Base-by-base conservation (phyloP, 495 filamentous ascomycete species). In the Hyaloscypha hepaticicola region DNA sequence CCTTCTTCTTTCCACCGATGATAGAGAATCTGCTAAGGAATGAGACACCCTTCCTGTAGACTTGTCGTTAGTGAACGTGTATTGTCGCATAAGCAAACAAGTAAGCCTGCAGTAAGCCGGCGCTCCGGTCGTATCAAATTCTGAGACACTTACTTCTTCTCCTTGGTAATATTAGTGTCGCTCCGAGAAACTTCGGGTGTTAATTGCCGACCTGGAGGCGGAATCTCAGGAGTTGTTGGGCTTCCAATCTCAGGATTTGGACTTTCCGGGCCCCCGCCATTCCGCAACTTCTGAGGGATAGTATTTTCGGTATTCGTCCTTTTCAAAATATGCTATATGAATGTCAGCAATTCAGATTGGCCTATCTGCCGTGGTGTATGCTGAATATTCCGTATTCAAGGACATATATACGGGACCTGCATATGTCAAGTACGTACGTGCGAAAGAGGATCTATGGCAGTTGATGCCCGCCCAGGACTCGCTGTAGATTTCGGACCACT, bases 1-100 rank as follows among this genome's bases (percentile, higher is more conserved):
- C 86, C 70, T 87, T 90, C 75, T 89, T 93, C 77, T 89, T 94
- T 58, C 82, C 82, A 24, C 88, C 86, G 67, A 93, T 93, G 67
- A 98, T 90, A 67, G 76, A 79, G 28, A 85, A 74, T 48, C 92
- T 88, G 77, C 93, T 96, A 51, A 99, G 83, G 72, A 99, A 96
- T 16, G 92, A 96, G 29, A 89, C 87, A 6, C 90, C 90, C 77
- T 93, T 96, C 77, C 88, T 96, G 65, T 33, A 45, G 55, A 85
- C 55, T 65, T 66, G 24, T 71, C 50, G 55, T 67, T 66, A 74
- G 61, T 49, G 50, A 56, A n/a, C 26, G 26, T 58, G 25, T 41
- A 22, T 24, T 45, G 38, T 22, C 2, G n/a, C 45, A 61, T 62
- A 56, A 28, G 22, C 52, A 62, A 53, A 56, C 31, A 48, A 49